Evolutionary conservation across 106 monocot genomes (phyloP).

Genomic region (Ottelia alismoides): DNA sequence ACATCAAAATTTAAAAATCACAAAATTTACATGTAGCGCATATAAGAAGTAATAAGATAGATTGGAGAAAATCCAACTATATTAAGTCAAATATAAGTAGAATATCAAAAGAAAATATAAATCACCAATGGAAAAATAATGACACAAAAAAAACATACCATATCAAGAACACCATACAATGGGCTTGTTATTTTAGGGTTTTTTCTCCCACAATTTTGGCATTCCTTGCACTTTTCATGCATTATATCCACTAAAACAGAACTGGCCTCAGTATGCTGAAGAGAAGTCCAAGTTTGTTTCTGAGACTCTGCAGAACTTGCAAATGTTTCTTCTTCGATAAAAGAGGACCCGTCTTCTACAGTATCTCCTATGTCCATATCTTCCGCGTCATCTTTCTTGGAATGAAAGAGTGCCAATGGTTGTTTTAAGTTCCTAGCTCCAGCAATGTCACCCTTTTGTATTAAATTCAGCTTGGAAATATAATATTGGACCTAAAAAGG

Average conservation of each 20-base stretch:
- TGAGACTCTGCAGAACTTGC: slow-evolving; percentile 6
- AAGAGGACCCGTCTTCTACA: not conserved
- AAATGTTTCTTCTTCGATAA: not conserved
- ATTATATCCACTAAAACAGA: slow-evolving; percentile 33
- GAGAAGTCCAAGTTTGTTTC: slow-evolving; percentile 43
- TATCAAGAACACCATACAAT: too few relatives aligned
- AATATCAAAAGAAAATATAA: too few relatives aligned
- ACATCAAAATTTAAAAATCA: too few relatives aligned
- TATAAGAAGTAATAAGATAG: too few relatives aligned
- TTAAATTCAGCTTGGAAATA: slow-evolving; percentile 26
- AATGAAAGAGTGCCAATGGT: not conserved
- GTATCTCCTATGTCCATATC: not conserved
- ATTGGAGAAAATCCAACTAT: too few relatives aligned
- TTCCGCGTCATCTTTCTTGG: not conserved
- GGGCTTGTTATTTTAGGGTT: slow-evolving; percentile 52
- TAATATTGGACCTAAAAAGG: not conserved
- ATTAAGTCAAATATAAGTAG: too few relatives aligned
- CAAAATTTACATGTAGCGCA: too few relatives aligned
- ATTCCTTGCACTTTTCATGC: slow-evolving; percentile 35
- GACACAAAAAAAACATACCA: too few relatives aligned
- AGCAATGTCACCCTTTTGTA: slow-evolving; percentile 48
- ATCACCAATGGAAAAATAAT: too few relatives aligned
- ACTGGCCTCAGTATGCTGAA: slow-evolving; percentile 56
- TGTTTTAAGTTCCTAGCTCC: slow-evolving; percentile 19
- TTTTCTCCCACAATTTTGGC: slow-evolving; percentile 36